Conservation (phyloP, 2,329 filamentous ascomycete species). For the Monilinia polystroma region DNA sequence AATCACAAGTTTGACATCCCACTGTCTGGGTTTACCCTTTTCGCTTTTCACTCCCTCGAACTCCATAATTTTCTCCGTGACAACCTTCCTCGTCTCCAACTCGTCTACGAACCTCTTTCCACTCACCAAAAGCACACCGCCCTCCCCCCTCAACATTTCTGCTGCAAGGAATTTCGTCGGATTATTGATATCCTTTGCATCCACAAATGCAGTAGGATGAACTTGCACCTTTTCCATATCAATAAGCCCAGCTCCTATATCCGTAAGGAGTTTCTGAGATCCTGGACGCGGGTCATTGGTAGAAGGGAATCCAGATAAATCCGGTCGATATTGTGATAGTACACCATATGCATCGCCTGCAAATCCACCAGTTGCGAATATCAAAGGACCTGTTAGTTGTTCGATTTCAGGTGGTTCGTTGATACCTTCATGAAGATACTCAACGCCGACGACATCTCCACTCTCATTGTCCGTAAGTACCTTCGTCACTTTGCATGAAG, state of each 20-base stretch:
- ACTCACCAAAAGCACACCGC: constrained; percentile 53
- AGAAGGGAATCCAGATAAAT: constrained; percentile 58
- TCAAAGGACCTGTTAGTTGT: constrained; percentile 51
- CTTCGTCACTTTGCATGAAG: constrained; percentile 52
- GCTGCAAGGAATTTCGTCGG: constrained; percentile 62
- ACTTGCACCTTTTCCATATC: constrained; percentile 58
- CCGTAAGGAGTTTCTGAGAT: constrained; percentile 48
- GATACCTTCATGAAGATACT: constrained; percentile 44
- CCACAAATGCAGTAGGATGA: constrained; percentile 64
- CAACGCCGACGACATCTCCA: constrained; percentile 51
- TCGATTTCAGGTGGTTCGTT: constrained; percentile 26
- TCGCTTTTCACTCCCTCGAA: constrained; percentile 30
- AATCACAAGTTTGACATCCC: constrained; percentile 58
- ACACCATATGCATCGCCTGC: constrained; percentile 59
- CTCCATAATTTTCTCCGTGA: constrained; percentile 54
- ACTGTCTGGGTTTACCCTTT: constrained; percentile 48
- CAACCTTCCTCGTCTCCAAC: constrained; percentile 56
- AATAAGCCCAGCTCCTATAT: constrained; percentile 44
- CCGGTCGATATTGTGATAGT: constrained; percentile 55
- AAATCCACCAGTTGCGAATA: constrained; percentile 63
- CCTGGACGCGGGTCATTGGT: constrained; percentile 61
- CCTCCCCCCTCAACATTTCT: constrained; percentile 62
- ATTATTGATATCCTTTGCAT: constrained; percentile 47
- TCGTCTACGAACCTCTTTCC: constrained; percentile 62
- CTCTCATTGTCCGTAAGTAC: constrained; percentile 43